Evolutionary conservation across 768 basidiomycete species (phyloP), one percentile per base, ranked within the genome.

Genomic region (Termitomyces sp.): DNA sequence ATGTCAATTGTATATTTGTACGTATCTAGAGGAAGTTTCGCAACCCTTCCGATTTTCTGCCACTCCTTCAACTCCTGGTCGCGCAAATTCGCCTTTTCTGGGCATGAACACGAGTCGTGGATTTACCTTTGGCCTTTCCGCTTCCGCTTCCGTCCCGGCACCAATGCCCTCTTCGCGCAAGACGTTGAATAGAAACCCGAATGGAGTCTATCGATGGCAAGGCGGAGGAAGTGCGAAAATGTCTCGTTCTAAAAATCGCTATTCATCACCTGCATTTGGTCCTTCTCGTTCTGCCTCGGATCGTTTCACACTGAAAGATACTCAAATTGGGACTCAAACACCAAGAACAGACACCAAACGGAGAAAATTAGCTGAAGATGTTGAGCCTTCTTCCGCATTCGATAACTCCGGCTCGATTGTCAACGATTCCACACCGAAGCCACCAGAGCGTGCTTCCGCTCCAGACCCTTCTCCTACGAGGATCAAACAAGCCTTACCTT

Each of bases 181-280:
- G 65, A 84, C 78, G 10, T 72, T 92, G 7, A 67, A 77, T 22
- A 82, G 74, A 66, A 92, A 92, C 64, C 90, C 90, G 0, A 92
- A 92, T 66, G 90, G 90, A 22, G 66, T 72, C 35, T 87, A 87
- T 69, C 77, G 78, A 49, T 90, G 86, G 86, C 80, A 85, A 62
- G 90, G 90, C n/a, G 86, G 76, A 33, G 88, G 89, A 44, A 90
- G 87, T 63, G 83, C 90, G 13, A 84, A 79, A 63, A 72, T 76
- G 20, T 54, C 64, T 24, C 74, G 68, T 38, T 66, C 70, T 54
- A 80, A 81, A 48, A 90, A 88, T 67, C 84, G 88, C 44, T 88
- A 84, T 66, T 79, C 82, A 52, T 89, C 88, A 9, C 88, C 89
- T 47, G 86, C 84, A 4, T 90, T 92, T 65, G 82, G 85, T 4